Evolutionary conservation across 495 filamentous ascomycete genomes (phyloP).

Genomic region (Bryoglossum gracile): DNA sequence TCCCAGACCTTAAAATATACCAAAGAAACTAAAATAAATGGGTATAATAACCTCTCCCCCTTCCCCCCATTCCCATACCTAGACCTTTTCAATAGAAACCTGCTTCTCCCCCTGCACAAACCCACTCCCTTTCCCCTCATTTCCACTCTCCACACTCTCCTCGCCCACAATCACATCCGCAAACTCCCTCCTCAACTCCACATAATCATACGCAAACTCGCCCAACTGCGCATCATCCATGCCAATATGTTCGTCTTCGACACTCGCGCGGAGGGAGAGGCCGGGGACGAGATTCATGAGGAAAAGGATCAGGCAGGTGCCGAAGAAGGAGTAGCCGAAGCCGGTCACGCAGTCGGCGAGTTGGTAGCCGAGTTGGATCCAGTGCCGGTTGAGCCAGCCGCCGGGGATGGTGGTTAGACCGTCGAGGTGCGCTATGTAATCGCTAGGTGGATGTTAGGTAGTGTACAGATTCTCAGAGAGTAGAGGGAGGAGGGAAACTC

Average conservation of each 20-base stretch:
- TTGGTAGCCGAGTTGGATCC: constrained; percentile 81
- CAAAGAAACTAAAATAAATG: too few species aligned
- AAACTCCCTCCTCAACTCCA: constrained; percentile 75
- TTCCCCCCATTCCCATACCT: not conserved
- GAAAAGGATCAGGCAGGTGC: constrained; percentile 80
- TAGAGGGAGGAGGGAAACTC: constrained; percentile 1
- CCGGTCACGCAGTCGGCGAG: constrained; percentile 80
- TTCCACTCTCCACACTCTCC: constrained; percentile 1
- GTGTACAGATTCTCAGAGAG: not conserved
- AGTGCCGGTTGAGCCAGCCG: constrained; percentile 88
- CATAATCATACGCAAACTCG: constrained; percentile 98
- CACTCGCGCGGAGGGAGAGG: constrained; percentile 68
- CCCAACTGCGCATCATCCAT: constrained; percentile 95
- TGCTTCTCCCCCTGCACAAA: not conserved
- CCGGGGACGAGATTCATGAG: constrained; percentile 82
- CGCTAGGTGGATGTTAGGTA: constrained; percentile 23
- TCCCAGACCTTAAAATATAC: too few species aligned
- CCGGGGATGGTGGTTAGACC: constrained; percentile 60
- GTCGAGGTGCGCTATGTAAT: constrained; percentile 52
- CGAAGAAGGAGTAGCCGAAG: constrained; percentile 77
- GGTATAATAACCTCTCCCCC: too few species aligned
- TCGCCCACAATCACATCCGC: constrained; percentile 5
- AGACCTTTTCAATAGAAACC: not conserved
- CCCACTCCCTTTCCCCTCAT: not conserved
- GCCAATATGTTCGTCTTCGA: constrained; percentile 82